Evolutionary conservation across 1,139 yeast genomes (phyloP), one percentile per base, ranked within the genome.

Genomic region (Protomyces gravidus): DNA sequence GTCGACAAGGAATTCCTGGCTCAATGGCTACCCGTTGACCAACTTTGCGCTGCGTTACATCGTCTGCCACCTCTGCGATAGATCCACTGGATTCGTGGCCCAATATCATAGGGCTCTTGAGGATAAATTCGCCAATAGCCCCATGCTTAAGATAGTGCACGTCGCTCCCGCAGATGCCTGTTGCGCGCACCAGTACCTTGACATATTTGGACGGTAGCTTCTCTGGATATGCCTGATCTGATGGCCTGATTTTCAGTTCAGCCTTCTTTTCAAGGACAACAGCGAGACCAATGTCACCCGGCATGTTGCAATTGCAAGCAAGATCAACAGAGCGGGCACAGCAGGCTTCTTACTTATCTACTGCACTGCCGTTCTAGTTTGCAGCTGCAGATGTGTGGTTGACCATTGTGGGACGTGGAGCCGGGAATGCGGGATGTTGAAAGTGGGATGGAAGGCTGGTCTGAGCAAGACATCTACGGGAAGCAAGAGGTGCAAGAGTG

Each of bases 121-220:
- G 70, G 9, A 73, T 69, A 60, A 70, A 72, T 57, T 67, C 79
- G 17, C 96, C 96, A 68, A 88, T 86, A 63, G 78, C 78, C 2
- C 96, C 96, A 66, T 84, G 86, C 52, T 83, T 80, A 68, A 83
- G 87, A 76, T 85, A 89, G 69, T 88, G 95, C 64, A 87, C 85
- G 33, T 65, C 66, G 47, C 47, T 25, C 3, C 96, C 96, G 72
- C 96, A 89, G 64, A 89, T 84, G 55, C 96, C 96, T 0, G 96
- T 89, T 66, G 79, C 76, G 69, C 83, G 83, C 66, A 89, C 85
- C 59, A 83, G 84, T 27, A 89, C 81, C 66, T 85, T 80, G 49
- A 89, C 96, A 64, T 82, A 47, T n/a, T 51, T 25, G 11, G 58
- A 33, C 3, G 58, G 58, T 33, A 53, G 42, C 6, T 23, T 28